These are phyloP conservation scores for Cryptosporidium viatorum DNA, from an alignment of 169 alveolate genomes.

Conservation along the genomic window DNA sequence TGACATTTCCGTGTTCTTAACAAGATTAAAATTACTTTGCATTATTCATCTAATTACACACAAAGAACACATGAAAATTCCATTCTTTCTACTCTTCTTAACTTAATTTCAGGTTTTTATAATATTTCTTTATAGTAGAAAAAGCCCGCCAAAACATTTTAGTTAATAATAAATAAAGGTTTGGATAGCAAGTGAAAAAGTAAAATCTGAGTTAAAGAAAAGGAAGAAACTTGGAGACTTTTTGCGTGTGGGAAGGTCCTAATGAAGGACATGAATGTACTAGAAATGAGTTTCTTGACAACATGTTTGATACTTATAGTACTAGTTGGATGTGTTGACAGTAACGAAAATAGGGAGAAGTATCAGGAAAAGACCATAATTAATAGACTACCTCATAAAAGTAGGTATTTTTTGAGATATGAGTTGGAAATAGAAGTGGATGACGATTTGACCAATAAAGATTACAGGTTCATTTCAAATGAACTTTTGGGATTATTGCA, in stretches of 20 bases:
- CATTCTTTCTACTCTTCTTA: not conserved
- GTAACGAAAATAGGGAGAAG: not conserved
- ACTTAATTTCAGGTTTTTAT: not conserved
- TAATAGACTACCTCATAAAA: constrained; percentile 36
- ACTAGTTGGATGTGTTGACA: not conserved
- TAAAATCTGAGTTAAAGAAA: not conserved
- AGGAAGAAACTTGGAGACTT: not conserved
- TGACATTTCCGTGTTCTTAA: not conserved
- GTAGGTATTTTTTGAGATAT: constrained; percentile 24
- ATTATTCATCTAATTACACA: not conserved
- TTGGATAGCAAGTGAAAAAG: not conserved
- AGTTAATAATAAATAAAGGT: too few species aligned
- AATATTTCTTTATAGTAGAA: too few species aligned
- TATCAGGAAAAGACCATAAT: constrained; percentile 2
- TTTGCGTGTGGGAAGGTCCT: not conserved
- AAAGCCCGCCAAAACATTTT: not conserved
- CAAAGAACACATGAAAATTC: not conserved
- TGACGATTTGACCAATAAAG: not conserved
- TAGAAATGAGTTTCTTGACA: not conserved
- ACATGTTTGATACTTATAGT: not conserved
- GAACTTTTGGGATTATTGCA: constrained; percentile 18
- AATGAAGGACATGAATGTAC: not conserved
- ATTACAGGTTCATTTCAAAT: constrained; percentile 2
- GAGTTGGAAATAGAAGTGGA: constrained; percentile 20
- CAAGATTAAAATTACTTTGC: not conserved